These are phyloP conservation scores for Aspergillus viridinutans DNA, from an alignment of 2,329 filamentous ascomycete genomes.

Conservation along the genomic window DNA sequence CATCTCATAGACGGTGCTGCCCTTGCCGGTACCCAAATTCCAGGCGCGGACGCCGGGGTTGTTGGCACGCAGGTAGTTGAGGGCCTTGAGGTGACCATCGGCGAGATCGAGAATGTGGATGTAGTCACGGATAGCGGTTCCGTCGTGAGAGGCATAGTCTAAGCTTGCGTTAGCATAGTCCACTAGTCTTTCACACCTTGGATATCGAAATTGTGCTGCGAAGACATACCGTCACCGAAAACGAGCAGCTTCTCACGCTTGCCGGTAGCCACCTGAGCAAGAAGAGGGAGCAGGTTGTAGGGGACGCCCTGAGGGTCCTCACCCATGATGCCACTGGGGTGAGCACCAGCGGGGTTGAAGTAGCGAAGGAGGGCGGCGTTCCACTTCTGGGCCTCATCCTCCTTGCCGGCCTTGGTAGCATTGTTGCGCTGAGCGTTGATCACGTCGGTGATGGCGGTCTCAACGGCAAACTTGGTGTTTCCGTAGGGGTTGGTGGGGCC, in stretches of 20 bases:
- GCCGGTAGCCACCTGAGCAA: slow-evolving; percentile 93
- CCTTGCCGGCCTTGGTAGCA: slow-evolving; percentile 72
- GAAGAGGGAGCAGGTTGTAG: slow-evolving; percentile 89
- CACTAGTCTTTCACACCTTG: not conserved
- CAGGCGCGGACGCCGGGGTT: slow-evolving; percentile 84
- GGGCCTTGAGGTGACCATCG: slow-evolving; percentile 58
- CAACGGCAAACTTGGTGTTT: slow-evolving; percentile 89
- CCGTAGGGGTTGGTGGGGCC: slow-evolving; percentile 97
- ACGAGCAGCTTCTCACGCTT: slow-evolving; percentile 91
- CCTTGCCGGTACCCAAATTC: slow-evolving; percentile 93
- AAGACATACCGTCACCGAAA: slow-evolving; percentile 78
- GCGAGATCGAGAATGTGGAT: slow-evolving; percentile 54
- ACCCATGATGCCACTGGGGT: slow-evolving; percentile 95
- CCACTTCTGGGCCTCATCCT: slow-evolving; percentile 67
- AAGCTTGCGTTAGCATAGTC: not conserved
- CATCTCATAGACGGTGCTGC: slow-evolving; percentile 96
- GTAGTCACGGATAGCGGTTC: slow-evolving; percentile 68
- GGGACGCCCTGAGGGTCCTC: slow-evolving; percentile 95
- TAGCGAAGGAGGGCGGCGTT: slow-evolving; percentile 91
- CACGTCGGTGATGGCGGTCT: slow-evolving; percentile 86
- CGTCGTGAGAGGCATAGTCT: slow-evolving; percentile 68
- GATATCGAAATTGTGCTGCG: not conserved
- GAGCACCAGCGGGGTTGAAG: slow-evolving; percentile 94
- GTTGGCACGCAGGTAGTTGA: slow-evolving; percentile 57
- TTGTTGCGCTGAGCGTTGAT: slow-evolving; percentile 83